Conservation (phyloP, 2,329 filamentous ascomycete genomes). For the Chrysosporium keratinophilum region DNA sequence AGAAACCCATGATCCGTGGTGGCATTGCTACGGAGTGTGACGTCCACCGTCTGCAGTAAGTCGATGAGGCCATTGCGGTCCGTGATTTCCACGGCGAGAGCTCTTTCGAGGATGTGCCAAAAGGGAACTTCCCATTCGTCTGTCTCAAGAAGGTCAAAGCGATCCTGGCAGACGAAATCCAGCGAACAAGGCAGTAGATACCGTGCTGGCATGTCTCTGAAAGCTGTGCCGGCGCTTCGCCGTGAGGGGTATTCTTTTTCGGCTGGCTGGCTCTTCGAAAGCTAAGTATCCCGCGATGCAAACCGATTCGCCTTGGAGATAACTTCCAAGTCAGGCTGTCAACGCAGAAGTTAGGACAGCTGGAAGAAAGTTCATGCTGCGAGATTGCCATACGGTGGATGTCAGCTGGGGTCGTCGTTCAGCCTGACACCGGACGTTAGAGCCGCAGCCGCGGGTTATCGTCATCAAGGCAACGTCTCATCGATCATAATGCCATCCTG, state of each 20-base stretch:
- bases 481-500: background rate
- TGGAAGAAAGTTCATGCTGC: background rate
- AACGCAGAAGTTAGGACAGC: background rate
- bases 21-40: slow-evolving; percentile 3
- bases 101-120: slow-evolving; percentile 9
- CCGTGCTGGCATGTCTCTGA: background rate
- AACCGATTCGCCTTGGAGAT: background rate
- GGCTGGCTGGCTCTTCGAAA: background rate
- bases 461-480: background rate
- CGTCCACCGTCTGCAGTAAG: slow-evolving; percentile 8
- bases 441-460: background rate
- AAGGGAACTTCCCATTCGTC: slow-evolving; percentile 11
- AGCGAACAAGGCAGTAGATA: slow-evolving; percentile 10
- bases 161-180: slow-evolving; percentile 10
- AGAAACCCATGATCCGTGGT: slow-evolving; percentile 9
- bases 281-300: too few species aligned
- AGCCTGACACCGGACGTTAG: too few species aligned
- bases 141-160: slow-evolving; percentile 12
- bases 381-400: background rate
- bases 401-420: background rate
- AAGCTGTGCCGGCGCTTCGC: background rate
- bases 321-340: background rate
- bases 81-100: background rate
- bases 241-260: background rate
- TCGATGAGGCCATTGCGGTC: slow-evolving; percentile 8